A percentile compares a stretch with the other conserved stretches of the same genome.
These are phyloP conservation scores for Pharnaceum exiguum DNA, from an alignment of 148 eudicot species.

Conservation along the genomic window DNA sequence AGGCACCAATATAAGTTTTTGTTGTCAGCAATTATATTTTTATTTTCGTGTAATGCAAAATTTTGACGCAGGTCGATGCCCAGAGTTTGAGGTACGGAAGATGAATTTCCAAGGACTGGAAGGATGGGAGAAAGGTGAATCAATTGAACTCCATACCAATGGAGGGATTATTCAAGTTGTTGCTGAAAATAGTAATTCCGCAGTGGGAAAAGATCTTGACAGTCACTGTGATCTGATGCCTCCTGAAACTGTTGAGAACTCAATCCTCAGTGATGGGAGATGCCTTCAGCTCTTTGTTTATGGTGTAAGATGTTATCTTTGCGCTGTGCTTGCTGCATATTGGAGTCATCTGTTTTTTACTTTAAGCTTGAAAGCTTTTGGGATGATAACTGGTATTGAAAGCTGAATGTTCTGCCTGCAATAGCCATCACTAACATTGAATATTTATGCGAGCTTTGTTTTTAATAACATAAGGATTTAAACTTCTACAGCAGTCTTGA, in stretches of 20 bases:
- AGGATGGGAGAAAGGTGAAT: slow-evolving; percentile 24
- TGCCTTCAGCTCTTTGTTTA: slow-evolving; percentile 56
- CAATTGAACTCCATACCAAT: slow-evolving; percentile 19
- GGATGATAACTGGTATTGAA: too few relatives aligned
- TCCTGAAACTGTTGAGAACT: slow-evolving; percentile 20
- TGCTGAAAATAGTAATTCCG: slow-evolving; percentile 26
- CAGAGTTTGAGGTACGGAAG: slow-evolving; percentile 64
- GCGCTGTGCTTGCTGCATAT: neutral
- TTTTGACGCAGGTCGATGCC: slow-evolving; percentile 67
- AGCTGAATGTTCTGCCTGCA: too few relatives aligned
- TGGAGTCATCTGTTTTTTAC: neutral
- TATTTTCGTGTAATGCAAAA: neutral
- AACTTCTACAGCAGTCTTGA: too few relatives aligned
- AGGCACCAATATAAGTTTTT: neutral
- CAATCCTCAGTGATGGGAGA: slow-evolving; percentile 29
- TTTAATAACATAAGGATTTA: too few relatives aligned
- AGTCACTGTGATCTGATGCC: slow-evolving; percentile 19
- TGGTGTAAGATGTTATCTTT: slow-evolving; percentile 65
- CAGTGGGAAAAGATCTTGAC: slow-evolving; percentile 25
- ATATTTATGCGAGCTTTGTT: too few relatives aligned
- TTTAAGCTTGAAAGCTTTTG: slow-evolving; percentile 1
- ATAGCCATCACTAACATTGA: too few relatives aligned
- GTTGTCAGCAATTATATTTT: neutral
- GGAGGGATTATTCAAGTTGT: slow-evolving; percentile 27
- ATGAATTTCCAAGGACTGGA: slow-evolving; percentile 38